Evolutionary conservation across 2,329 filamentous ascomycete species (phyloP).

Genomic region (Aspergillus unguis): DNA sequence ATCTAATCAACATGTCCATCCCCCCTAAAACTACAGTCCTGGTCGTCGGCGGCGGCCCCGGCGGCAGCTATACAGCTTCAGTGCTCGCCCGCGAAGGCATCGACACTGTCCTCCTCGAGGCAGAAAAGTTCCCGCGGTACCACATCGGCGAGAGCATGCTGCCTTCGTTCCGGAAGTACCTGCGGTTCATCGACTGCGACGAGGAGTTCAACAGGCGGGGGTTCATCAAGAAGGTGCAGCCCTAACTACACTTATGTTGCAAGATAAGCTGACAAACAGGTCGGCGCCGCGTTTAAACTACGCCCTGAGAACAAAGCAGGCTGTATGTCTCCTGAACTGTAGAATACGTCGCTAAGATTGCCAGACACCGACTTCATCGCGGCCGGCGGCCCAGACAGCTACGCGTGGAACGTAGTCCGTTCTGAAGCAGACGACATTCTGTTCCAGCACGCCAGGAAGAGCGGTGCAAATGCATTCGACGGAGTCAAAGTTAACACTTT

Average conservation of each 20-base stretch:
- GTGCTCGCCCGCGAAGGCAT: slow-evolving; percentile 46
- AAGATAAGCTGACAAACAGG: background rate
- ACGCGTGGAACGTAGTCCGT: slow-evolving; percentile 30
- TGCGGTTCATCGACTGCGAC: slow-evolving; percentile 19
- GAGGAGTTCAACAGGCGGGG: background rate
- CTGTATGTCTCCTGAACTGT: background rate
- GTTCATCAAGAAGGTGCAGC: background rate
- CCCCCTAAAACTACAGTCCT: slow-evolving; percentile 35
- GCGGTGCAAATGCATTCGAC: slow-evolving; percentile 19
- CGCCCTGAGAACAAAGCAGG: background rate
- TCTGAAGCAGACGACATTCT: slow-evolving; percentile 30
- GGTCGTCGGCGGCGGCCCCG: slow-evolving; percentile 22
- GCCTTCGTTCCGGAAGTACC: slow-evolving; percentile 38
- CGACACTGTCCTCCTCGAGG: slow-evolving; percentile 44
- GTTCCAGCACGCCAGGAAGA: slow-evolving; percentile 26
- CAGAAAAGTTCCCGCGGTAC: slow-evolving; percentile 42
- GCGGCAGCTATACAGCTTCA: slow-evolving; percentile 44
- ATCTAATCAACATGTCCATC: slow-evolving; percentile 8
- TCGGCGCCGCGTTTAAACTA: slow-evolving; percentile 3
- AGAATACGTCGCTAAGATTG: background rate
- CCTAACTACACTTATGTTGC: too few species aligned
- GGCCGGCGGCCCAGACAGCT: slow-evolving; percentile 16
- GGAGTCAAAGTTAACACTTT: background rate
- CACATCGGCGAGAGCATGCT: slow-evolving; percentile 35
- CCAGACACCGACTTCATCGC: slow-evolving; percentile 25